Percentiles rank a stretch among this genome's conserved stretches.
Evolutionary conservation across 345 rosid genomes (phyloP).

Genomic region (Bruguiera gymnorhiza): DNA sequence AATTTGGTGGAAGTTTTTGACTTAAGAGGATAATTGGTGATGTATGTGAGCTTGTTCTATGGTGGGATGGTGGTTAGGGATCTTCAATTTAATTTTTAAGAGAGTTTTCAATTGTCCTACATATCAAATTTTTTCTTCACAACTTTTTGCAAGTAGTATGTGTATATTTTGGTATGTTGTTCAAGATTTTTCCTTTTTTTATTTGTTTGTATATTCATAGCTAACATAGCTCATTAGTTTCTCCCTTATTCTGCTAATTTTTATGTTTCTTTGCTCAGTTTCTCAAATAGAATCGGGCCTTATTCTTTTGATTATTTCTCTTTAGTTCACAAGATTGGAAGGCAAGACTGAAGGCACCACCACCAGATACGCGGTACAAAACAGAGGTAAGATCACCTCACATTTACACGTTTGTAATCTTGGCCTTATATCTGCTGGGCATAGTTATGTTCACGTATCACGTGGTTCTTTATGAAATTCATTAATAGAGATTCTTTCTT

Average conservation of each 20-base stretch:
- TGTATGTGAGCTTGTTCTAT: not conserved
- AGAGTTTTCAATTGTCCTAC: not conserved
- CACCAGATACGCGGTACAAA: conserved; percentile 70
- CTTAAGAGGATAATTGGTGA: not conserved
- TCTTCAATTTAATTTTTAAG: not conserved
- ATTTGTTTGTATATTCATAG: too few relatives aligned
- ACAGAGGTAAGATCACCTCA: conserved; percentile 64
- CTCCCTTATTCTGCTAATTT: not conserved
- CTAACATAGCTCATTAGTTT: too few relatives aligned
- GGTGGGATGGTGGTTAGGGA: not conserved
- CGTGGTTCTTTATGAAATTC: too few relatives aligned
- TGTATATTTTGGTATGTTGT: not conserved
- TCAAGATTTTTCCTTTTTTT: not conserved
- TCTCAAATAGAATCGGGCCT: not conserved
- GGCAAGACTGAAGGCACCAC: conserved; percentile 65
- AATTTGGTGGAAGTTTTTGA: not conserved
- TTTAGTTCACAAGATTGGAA: conserved; percentile 88
- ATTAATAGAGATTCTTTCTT: too few relatives aligned
- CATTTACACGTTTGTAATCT: not conserved
- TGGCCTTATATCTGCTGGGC: not conserved
- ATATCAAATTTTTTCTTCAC: not conserved
- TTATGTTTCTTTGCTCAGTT: not conserved
- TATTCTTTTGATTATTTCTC: not conserved
- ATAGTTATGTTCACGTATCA: too few relatives aligned
- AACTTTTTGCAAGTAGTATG: not conserved